Evolutionary conservation across 148 eudicot species (phyloP).

Genomic region (Dianthus caryophyllus): DNA sequence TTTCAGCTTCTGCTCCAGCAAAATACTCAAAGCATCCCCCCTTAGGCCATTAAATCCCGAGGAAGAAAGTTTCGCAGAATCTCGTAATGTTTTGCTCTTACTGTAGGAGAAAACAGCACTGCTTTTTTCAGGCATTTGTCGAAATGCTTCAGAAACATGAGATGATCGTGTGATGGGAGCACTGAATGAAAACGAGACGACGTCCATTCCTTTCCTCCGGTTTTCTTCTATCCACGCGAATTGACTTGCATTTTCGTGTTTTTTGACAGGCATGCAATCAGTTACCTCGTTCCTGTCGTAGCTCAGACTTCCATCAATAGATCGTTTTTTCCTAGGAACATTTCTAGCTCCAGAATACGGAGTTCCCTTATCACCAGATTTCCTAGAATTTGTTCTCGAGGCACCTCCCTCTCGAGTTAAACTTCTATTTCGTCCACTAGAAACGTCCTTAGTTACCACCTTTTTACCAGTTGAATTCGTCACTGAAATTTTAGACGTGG

Average conservation of each 20-base stretch:
- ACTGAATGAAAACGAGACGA: slow-evolving; percentile 89
- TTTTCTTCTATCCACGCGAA: slow-evolving; percentile 49
- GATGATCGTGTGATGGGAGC: slow-evolving; percentile 63
- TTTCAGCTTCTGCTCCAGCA: slow-evolving; percentile 74
- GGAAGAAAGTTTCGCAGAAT: slow-evolving; percentile 45
- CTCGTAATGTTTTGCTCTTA: slow-evolving; percentile 32
- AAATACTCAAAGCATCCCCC: slow-evolving; percentile 65
- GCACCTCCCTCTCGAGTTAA: slow-evolving; percentile 32
- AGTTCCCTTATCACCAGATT: slow-evolving; percentile 44
- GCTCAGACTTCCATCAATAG: slow-evolving; percentile 48
- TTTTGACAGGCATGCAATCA: slow-evolving; percentile 32
- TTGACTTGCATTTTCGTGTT: slow-evolving; percentile 30
- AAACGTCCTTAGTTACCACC: slow-evolving; percentile 35
- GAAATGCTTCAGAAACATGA: slow-evolving; percentile 32
- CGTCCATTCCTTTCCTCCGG: slow-evolving; percentile 63
- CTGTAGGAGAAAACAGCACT: slow-evolving; percentile 29
- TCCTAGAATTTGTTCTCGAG: slow-evolving; percentile 50
- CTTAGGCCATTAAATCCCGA: slow-evolving; percentile 42
- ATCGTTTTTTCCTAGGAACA: slow-evolving; percentile 59
- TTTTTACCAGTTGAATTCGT: slow-evolving; percentile 46
- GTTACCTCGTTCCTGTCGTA: slow-evolving; percentile 26
- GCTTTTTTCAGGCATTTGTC: slow-evolving; percentile 25
- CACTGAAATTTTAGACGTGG: slow-evolving; percentile 38
- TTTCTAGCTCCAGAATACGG: slow-evolving; percentile 40
- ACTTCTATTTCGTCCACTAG: slow-evolving; percentile 31